phyloP scores from a whole-genome alignment of 2,329 filamentous ascomycete species.

The Fusarium sp. region DNA sequence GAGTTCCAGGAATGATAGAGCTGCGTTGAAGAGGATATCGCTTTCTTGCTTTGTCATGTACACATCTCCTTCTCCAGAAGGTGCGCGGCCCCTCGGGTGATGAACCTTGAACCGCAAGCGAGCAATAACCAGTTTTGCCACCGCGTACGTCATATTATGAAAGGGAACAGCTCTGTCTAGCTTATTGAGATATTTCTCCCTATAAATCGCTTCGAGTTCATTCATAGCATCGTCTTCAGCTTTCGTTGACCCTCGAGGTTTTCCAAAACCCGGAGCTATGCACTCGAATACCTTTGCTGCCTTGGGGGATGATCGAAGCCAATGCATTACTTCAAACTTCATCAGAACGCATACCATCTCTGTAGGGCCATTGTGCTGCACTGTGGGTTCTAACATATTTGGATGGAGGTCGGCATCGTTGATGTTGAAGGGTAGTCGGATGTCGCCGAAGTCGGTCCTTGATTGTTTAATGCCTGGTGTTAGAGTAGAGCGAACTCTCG shows the following conservation, averaged over 20 bases:
- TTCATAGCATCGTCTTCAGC: conserved; percentile 43
- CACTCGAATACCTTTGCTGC: conserved; percentile 38
- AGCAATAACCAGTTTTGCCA: conserved; percentile 44
- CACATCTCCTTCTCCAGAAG: neutral
- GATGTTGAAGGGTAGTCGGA: conserved; percentile 64
- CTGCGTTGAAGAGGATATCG: conserved; percentile 45
- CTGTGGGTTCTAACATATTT: conserved; percentile 60
- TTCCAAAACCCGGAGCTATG: conserved; percentile 14
- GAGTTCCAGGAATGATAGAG: conserved; percentile 43
- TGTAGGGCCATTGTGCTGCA: conserved; percentile 62
- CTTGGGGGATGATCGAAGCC: conserved; percentile 43
- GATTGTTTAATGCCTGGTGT: conserved; percentile 7
- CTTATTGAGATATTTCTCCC: conserved; percentile 36
- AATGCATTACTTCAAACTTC: conserved; percentile 49
- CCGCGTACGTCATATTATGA: conserved; percentile 37
- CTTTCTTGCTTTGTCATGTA: conserved; percentile 38
- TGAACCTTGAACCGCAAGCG: conserved; percentile 49
- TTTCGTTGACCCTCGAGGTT: neutral
- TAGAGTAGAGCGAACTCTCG: conserved; percentile 12
- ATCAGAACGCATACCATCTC: conserved; percentile 63
- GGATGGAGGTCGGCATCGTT: conserved; percentile 67
- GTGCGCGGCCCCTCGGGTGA: conserved; percentile 43
- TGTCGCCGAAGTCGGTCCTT: conserved; percentile 24
- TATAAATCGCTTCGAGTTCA: conserved; percentile 46
- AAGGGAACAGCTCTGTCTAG: conserved; percentile 49